Conservation (phyloP, 768 basidiomycete genomes). For the Termitomyces sp. region DNA sequence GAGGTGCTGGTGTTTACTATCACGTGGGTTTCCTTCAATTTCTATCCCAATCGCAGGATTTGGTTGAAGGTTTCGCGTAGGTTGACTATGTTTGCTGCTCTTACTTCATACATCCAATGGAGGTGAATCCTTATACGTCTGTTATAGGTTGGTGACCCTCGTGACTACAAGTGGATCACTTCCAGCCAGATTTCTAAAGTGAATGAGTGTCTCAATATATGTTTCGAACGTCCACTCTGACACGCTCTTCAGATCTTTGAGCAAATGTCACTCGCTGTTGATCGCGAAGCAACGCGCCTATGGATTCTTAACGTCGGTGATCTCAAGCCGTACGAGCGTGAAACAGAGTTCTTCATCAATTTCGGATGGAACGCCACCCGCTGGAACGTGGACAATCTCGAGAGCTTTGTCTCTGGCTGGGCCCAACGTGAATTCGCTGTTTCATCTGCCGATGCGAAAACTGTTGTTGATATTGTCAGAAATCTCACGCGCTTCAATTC, state of each 20-base stretch:
- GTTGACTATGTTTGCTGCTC: slow-evolving; percentile 38
- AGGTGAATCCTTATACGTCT: background rate
- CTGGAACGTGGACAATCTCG: slow-evolving; percentile 51
- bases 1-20: slow-evolving; percentile 70
- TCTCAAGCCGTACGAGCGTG: slow-evolving; percentile 68
- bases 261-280: slow-evolving; percentile 63
- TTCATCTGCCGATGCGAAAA: slow-evolving; percentile 29
- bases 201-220: background rate
- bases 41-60: background rate
- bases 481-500: slow-evolving; percentile 56
- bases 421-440: slow-evolving; percentile 62
- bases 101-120: background rate
- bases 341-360: slow-evolving; percentile 63
- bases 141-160: slow-evolving; percentile 52
- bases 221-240: background rate
- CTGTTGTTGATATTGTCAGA: slow-evolving; percentile 46
- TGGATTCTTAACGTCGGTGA: slow-evolving; percentile 79
- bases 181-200: slow-evolving; percentile 51
- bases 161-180: slow-evolving; percentile 71
- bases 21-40: slow-evolving; percentile 34
- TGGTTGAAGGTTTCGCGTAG: slow-evolving; percentile 20
- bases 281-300: slow-evolving; percentile 50
- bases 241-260: slow-evolving; percentile 43
- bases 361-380: slow-evolving; percentile 55
- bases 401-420: slow-evolving; percentile 51